A percentile compares a stretch with the other conserved stretches of the same genome.
These are phyloP conservation scores for Nakazawaea anatomiae DNA, from an alignment of 805 yeast species.

Conservation along the genomic window DNA sequence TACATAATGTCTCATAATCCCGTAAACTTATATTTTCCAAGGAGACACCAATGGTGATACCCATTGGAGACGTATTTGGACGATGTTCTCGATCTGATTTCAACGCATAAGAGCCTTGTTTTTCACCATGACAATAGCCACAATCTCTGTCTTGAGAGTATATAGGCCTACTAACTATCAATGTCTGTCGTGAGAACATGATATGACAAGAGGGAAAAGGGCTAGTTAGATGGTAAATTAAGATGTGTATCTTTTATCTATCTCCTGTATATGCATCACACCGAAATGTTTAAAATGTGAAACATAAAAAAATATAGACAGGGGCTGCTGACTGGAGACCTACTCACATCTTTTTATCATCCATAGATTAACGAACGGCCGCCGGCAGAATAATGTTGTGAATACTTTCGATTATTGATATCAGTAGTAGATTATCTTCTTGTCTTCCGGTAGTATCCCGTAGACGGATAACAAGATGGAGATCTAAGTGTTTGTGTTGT, in stretches of 20 bases:
- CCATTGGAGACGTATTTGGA: conserved; percentile 13
- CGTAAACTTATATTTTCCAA: conserved; percentile 39
- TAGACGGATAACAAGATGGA: no score
- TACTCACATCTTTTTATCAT: no score
- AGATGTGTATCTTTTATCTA: background rate
- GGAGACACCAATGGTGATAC: conserved; percentile 30
- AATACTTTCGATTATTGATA: no score
- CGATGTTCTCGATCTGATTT: conserved; percentile 19
- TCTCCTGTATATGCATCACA: background rate
- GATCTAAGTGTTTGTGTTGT: no score
- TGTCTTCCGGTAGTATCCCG: no score
- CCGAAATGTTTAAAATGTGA: no score
- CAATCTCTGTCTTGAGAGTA: conserved; percentile 44
- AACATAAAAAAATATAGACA: no score
- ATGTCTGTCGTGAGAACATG: conserved; percentile 14
- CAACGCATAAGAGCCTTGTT: conserved; percentile 33
- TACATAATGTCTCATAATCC: conserved; percentile 60
- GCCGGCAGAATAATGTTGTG: no score
- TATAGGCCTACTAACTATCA: conserved; percentile 38
- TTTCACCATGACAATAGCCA: conserved; percentile 65
- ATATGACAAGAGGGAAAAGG: background rate
- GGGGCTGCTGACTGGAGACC: no score
- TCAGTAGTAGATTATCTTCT: no score
- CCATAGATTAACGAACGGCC: no score
- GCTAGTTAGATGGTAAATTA: no score